Evolutionary conservation across 176 grass and related monocot genomes (phyloP), one percentile per base, ranked within the genome.

Genomic region (Musa beccarii): DNA sequence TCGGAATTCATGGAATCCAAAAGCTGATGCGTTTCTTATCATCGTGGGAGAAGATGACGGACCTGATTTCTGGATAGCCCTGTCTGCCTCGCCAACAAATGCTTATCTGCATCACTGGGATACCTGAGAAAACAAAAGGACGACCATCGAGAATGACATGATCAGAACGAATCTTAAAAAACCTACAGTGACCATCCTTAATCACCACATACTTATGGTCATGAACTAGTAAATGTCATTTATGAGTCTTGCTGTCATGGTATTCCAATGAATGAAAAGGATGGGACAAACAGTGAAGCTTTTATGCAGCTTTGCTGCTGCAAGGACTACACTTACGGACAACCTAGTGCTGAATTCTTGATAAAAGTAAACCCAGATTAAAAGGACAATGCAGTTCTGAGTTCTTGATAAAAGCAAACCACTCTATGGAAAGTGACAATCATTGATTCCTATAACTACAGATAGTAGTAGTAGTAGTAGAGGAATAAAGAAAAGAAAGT

Each of bases 81-180:
- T 55, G 93, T 96, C 87, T 96, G 93, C 72, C 93, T 87, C 59
- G 93, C 93, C 89, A 96, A 79, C 89, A 96, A 83, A 85, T 92
- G 93, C 81, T 96, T 96, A 96, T 96, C 93, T 54, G 93, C 93
- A 83, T 96, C 93, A 86, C 89, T 96, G 24, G 93, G 93, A 85
- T 96, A 96, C 87, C 93, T 96, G 87, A 72, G n/a, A 43, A 43
- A 43, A 43, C 34, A 43, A 43, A 43, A 43, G 34, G 29, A 34
- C 3, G 29, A 34, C 29, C 29, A 3, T 19, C 64, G 53, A 76
- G 51, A 59, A 11, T 76, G 24, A 76, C 69, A 76, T 66, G 34
- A 43, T 43, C 77, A 79, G 50, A 14, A 53, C 28, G 53, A 43
- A 43, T 23, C 53, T 26, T 16, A 29, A 19, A 28, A 70, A 59